Evolutionary conservation across 1,284 basidiomycete genomes (phyloP).

Genomic region (Cronartium ribicola): DNA sequence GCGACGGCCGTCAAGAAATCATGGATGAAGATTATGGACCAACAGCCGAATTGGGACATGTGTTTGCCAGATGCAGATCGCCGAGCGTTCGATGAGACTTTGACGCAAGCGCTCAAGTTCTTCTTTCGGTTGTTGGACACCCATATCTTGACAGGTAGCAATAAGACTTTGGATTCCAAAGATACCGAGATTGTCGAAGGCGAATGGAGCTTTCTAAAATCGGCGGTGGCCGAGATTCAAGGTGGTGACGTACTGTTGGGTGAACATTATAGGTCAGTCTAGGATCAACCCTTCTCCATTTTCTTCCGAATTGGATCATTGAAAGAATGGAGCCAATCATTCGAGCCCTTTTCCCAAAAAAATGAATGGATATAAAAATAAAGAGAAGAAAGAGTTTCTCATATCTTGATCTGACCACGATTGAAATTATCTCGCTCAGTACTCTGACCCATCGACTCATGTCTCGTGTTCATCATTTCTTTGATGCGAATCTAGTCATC

Average conservation of each 20-base stretch:
- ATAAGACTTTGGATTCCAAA: slow-evolving; percentile 86
- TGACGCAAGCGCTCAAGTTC: slow-evolving; percentile 78
- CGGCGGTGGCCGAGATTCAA: slow-evolving; percentile 80
- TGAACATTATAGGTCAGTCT: slow-evolving; percentile 78
- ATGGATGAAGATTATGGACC: slow-evolving; percentile 77
- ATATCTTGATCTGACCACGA: slow-evolving; percentile 6
- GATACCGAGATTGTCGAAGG: slow-evolving; percentile 95
- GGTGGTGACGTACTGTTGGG: slow-evolving; percentile 89
- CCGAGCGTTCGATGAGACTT: slow-evolving; percentile 76
- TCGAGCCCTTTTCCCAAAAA: background rate
- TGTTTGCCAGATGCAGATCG: slow-evolving; percentile 62
- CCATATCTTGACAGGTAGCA: slow-evolving; percentile 85
- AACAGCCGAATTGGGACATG: slow-evolving; percentile 78
- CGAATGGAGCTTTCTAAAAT: slow-evolving; percentile 92
- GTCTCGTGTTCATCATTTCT: slow-evolving; percentile 49
- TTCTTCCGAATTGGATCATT: slow-evolving; percentile 47
- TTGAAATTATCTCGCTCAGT: slow-evolving; percentile 51
- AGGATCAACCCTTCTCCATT: background rate
- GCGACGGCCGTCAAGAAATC: slow-evolving; percentile 92
- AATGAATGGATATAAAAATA: too few species aligned
- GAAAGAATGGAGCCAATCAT: background rate
- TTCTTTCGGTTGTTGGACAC: slow-evolving; percentile 93
- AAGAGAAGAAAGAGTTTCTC: background rate
- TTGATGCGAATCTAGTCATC: slow-evolving; percentile 38
- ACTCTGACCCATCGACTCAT: slow-evolving; percentile 83